Percentiles rank a stretch among this genome's conserved stretches.
phyloP scores from a whole-genome alignment of 495 filamentous ascomycete genomes.

The Lasiosphaeria miniovina region DNA sequence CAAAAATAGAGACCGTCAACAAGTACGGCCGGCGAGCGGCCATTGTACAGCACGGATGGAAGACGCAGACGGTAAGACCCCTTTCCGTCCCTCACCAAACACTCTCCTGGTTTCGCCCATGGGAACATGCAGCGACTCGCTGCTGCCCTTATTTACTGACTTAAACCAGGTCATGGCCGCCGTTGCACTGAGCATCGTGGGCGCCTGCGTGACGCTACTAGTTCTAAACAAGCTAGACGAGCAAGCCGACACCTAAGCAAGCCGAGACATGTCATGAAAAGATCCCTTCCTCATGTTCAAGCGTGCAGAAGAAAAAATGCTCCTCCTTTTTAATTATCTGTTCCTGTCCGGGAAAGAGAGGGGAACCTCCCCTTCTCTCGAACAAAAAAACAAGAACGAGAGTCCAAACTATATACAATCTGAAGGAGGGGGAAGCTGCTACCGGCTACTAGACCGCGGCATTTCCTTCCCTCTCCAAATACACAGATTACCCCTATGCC shows the following conservation, averaged over 20 bases:
- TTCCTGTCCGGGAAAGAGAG: too few relatives aligned
- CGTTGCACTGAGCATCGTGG: slow-evolving; percentile 76
- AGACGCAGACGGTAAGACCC: slow-evolving; percentile 70
- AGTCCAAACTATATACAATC: too few relatives aligned
- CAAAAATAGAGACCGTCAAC: slow-evolving; percentile 60
- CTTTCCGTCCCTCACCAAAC: neutral
- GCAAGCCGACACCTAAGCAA: slow-evolving; percentile 13
- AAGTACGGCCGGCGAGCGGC: slow-evolving; percentile 75
- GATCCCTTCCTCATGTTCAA: too few relatives aligned
- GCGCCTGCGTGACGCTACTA: slow-evolving; percentile 61
- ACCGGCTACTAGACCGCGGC: too few relatives aligned
- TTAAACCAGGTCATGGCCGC: slow-evolving; percentile 57
- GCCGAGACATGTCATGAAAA: neutral
- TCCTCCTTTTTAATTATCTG: too few relatives aligned
- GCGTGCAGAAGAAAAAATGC: too few relatives aligned
- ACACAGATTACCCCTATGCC: too few relatives aligned
- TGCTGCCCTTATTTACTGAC: neutral
- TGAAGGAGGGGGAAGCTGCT: too few relatives aligned
- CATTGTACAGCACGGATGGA: slow-evolving; percentile 90
- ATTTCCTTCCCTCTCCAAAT: too few relatives aligned
- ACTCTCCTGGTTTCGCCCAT: neutral
- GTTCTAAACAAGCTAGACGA: slow-evolving; percentile 39
- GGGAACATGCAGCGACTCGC: neutral
- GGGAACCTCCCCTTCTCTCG: too few relatives aligned
- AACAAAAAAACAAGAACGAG: too few relatives aligned